phyloP scores from a whole-genome alignment of 768 basidiomycete genomes.

The Suillus subaureus region DNA sequence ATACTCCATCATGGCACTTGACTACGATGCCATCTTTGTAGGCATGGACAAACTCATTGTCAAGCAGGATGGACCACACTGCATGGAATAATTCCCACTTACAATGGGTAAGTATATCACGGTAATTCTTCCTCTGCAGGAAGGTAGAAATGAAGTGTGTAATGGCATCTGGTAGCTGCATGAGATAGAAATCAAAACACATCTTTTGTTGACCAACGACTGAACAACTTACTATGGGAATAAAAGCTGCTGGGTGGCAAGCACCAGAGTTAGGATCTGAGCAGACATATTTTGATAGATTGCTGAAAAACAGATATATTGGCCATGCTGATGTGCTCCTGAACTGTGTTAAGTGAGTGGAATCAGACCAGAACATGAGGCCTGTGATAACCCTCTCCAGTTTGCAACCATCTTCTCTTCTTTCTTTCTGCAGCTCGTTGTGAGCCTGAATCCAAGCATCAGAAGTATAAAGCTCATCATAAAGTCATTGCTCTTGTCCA shows the following conservation, averaged over 20 bases:
- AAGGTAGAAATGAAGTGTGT: neutral
- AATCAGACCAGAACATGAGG: constrained; percentile 8
- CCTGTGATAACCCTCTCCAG: constrained; percentile 14
- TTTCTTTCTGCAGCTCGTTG: constrained; percentile 28
- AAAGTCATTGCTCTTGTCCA: constrained; percentile 15
- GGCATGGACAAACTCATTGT: neutral
- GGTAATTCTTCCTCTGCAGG: neutral
- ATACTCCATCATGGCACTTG: neutral
- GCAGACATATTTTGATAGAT: constrained; percentile 43
- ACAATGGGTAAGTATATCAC: neutral
- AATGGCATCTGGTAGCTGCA: neutral
- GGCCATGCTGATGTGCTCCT: constrained; percentile 42
- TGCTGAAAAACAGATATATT: constrained; percentile 41
- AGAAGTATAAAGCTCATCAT: constrained; percentile 35
- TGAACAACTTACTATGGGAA: constrained; percentile 36
- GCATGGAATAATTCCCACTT: neutral
- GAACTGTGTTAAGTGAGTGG: constrained; percentile 24
- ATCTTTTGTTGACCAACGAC: too few relatives aligned
- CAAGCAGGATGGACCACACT: neutral
- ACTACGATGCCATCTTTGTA: neutral
- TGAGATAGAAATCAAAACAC: too few relatives aligned
- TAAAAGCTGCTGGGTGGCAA: constrained; percentile 45
- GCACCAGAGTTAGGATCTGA: constrained; percentile 31
- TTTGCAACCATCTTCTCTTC: constrained; percentile 23
- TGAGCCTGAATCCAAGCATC: constrained; percentile 35